phyloP scores from a whole-genome alignment of 305 asterid genomes.

The Fraxinus platypoda region DNA sequence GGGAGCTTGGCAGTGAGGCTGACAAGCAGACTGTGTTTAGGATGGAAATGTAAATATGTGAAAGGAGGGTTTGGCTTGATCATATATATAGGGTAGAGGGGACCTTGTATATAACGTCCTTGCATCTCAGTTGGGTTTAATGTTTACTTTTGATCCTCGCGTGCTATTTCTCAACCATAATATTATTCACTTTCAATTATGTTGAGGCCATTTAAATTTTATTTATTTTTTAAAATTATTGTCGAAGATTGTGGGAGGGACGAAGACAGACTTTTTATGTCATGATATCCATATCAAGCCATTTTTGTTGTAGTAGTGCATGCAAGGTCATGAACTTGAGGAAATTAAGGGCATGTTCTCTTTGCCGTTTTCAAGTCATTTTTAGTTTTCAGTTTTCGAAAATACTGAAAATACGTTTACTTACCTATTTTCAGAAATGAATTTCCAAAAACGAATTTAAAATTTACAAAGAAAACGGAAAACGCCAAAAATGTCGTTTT shows the following conservation, averaged over 20 bases:
- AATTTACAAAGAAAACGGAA: no score
- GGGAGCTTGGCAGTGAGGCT: constrained; percentile 11
- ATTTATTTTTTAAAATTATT: not conserved
- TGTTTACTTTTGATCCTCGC: constrained; percentile 13
- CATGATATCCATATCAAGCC: not conserved
- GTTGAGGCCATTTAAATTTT: not conserved
- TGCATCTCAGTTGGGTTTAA: constrained; percentile 7
- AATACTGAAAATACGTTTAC: no score
- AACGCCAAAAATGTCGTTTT: no score
- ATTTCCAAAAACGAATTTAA: no score
- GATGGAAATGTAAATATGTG: not conserved
- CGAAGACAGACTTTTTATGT: not conserved
- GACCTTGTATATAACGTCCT: constrained; percentile 31
- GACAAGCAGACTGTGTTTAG: not conserved
- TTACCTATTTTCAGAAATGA: no score
- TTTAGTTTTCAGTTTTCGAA: no score
- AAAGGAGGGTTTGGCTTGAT: constrained; percentile 5
- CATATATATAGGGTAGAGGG: constrained; percentile 25
- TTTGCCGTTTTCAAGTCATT: no score
- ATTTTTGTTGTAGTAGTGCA: not conserved
- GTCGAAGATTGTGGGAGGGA: not conserved
- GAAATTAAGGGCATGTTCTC: no score
- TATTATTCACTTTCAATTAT: not conserved
- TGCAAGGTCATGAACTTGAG: not conserved
- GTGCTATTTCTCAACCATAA: no score